Conservation (phyloP, 352 stramenopile species). For the Phytophthora multivora region DNA sequence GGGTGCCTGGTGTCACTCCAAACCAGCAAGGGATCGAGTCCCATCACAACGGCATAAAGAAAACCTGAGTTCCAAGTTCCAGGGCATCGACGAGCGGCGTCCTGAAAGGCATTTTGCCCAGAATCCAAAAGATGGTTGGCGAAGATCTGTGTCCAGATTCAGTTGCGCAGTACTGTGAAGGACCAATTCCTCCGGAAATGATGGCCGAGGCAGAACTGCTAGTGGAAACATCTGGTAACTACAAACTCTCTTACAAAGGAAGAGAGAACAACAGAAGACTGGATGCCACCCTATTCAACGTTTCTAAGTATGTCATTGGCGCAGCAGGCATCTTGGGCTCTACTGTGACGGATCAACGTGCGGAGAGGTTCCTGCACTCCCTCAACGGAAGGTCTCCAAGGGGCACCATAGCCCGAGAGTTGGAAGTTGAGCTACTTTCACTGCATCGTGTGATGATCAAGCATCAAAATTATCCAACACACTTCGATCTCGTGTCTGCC, state of each 20-base stretch:
- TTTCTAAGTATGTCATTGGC: too few species aligned
- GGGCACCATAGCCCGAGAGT: too few species aligned
- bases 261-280: not conserved
- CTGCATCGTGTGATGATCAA: too few species aligned
- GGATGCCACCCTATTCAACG: not conserved
- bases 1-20: not conserved
- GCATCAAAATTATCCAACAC: too few species aligned
- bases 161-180: constrained; percentile 10
- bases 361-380: too few species aligned
- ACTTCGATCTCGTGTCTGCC: too few species aligned
- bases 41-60: constrained; percentile 12
- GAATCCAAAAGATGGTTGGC: constrained; percentile 2
- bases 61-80: constrained; percentile 9
- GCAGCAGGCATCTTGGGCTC: too few species aligned
- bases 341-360: too few species aligned
- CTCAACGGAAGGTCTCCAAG: too few species aligned
- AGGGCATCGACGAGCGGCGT: constrained; percentile 9
- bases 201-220: not conserved
- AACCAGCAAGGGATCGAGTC: constrained; percentile 21
- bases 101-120: constrained; percentile 4
- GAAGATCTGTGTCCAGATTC: not conserved
- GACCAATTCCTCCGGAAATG: constrained; percentile 12
- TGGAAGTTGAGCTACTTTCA: too few species aligned
- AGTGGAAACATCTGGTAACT: too few species aligned
- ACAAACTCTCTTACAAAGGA: too few species aligned